Evolutionary conservation across 106 monocot genomes (phyloP).

Genomic region (Acorus gramineus): DNA sequence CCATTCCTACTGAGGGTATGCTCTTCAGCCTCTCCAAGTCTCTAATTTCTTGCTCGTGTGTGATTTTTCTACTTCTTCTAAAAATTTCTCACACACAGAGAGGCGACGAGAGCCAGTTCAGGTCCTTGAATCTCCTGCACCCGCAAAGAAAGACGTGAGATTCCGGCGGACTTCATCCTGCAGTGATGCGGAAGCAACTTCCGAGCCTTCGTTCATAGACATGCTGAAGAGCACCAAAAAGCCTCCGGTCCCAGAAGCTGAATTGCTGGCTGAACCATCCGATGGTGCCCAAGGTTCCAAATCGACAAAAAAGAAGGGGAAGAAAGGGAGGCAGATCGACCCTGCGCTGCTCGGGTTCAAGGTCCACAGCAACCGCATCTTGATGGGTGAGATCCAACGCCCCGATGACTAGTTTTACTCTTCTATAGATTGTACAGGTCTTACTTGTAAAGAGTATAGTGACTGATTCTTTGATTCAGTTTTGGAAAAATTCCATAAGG

Average conservation of each 20-base stretch:
- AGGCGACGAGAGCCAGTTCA: conserved; percentile 20
- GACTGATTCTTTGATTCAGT: too few species aligned
- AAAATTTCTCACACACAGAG: conserved; percentile 8
- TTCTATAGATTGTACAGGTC: conserved; percentile 3
- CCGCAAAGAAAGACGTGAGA: conserved; percentile 30
- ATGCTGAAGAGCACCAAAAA: conserved; percentile 67
- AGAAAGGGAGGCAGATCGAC: conserved; percentile 79
- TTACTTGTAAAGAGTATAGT: too few species aligned
- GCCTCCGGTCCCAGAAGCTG: conserved; percentile 7
- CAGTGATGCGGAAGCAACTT: conserved; percentile 23
- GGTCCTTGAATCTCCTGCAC: conserved; percentile 13
- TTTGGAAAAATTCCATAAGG: too few species aligned
- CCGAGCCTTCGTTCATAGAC: conserved; percentile 67
- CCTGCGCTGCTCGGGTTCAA: conserved; percentile 76
- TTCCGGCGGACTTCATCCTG: conserved; percentile 23
- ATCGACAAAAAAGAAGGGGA: conserved; percentile 50
- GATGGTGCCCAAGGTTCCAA: conserved; percentile 16
- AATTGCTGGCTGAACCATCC: neutral
- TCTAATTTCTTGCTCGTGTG: too few species aligned
- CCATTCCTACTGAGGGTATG: conserved; percentile 15
- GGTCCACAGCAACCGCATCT: conserved; percentile 78
- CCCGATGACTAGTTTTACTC: conserved; percentile 21
- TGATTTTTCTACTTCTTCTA: neutral
- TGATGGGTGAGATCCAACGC: conserved; percentile 91
- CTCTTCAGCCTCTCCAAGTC: too few species aligned